Conservation (phyloP, 208 protist species). For the Wallacemonas sp. region DNA sequence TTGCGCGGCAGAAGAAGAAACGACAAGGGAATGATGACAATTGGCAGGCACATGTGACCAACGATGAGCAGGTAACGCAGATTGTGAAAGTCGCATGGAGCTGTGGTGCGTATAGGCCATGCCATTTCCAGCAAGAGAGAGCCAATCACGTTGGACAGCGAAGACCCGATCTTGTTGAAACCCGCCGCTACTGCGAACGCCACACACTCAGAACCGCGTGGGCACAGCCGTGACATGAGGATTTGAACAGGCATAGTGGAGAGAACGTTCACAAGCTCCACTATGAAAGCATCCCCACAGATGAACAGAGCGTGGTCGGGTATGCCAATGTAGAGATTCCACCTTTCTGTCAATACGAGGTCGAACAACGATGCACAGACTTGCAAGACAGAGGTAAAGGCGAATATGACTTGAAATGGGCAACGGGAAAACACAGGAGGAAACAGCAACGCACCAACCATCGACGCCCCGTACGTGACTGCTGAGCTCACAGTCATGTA, state of each 20-base stretch:
- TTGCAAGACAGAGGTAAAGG: constrained; percentile 41
- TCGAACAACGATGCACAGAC: constrained; percentile 59
- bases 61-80: constrained; percentile 37
- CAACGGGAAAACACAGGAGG: constrained; percentile 56
- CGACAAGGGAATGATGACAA: constrained; percentile 44
- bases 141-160: constrained; percentile 34
- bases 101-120: constrained; percentile 24
- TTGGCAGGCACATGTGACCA: constrained; percentile 38
- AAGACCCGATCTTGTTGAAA: constrained; percentile 54
- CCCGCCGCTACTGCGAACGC: constrained; percentile 60
- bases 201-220: constrained; percentile 59
- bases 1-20: constrained; percentile 39
- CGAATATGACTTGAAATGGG: constrained; percentile 54
- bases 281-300: constrained; percentile 52
- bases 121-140: constrained; percentile 32
- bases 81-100: constrained; percentile 52
- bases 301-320: constrained; percentile 74
- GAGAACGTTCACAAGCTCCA: constrained; percentile 41
- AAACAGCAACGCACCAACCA: constrained; percentile 59
- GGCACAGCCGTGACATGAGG: constrained; percentile 64
- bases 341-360: constrained; percentile 73
- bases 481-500: constrained; percentile 54
- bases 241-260: constrained; percentile 60
- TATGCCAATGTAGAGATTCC: constrained; percentile 55
- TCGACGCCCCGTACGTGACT: constrained; percentile 50